Conservation (phyloP, 2,329 filamentous ascomycete species). For the Bertia moriformis region DNA sequence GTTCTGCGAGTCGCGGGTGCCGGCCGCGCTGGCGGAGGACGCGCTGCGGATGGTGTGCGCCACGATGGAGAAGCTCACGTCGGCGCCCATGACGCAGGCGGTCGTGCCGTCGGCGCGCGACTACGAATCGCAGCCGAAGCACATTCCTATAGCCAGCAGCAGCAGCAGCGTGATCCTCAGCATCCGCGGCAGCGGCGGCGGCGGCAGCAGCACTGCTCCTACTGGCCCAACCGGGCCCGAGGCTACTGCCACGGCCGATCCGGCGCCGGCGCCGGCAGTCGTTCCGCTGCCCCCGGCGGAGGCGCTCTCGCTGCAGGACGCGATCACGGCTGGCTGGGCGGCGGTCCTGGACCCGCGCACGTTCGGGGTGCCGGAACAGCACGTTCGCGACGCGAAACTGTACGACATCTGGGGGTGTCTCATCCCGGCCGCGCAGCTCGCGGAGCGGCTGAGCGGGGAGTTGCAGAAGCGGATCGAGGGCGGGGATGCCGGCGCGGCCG, state of each 20-base stretch:
- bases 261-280: constrained; percentile 3
- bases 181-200: background rate
- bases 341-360: constrained; percentile 23
- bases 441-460: constrained; percentile 25
- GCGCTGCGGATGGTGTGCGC: constrained; percentile 28
- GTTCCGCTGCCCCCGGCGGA: constrained; percentile 21
- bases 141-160: constrained; percentile 22
- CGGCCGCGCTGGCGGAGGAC: constrained; percentile 23
- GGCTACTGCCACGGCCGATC: constrained; percentile 9
- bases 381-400: constrained; percentile 29
- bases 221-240: constrained; percentile 5
- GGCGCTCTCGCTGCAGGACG: constrained; percentile 20
- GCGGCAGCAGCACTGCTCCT: background rate
- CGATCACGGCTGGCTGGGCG: constrained; percentile 28
- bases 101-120: constrained; percentile 26
- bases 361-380: constrained; percentile 21
- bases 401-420: constrained; percentile 34
- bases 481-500: constrained; percentile 17
- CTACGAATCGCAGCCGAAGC: constrained; percentile 19
- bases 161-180: background rate
- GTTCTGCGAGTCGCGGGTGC: constrained; percentile 28
- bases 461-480: constrained; percentile 20
- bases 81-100: constrained; percentile 28
- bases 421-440: constrained; percentile 30
- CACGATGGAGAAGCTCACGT: constrained; percentile 28